Conservation (phyloP, 148 eudicot species). For the Rhododendron kiyosumense region DNA sequence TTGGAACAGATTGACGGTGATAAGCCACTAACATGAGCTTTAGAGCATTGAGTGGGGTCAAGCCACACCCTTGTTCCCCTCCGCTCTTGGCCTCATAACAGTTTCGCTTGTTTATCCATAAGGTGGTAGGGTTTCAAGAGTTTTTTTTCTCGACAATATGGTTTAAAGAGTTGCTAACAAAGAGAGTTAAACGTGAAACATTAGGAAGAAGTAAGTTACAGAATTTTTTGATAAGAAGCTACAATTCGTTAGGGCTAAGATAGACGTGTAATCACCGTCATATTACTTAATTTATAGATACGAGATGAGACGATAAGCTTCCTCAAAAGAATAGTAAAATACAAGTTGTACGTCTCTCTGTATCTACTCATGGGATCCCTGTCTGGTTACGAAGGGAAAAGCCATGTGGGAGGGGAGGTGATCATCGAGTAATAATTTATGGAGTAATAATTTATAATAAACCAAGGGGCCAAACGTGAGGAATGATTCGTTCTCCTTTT, state of each 20-base stretch:
- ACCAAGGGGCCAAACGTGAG: neutral
- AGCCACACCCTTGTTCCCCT: no score
- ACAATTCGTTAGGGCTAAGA: neutral
- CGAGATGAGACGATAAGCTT: neutral
- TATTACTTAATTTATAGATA: no score
- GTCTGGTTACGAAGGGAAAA: neutral
- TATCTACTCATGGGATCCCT: neutral
- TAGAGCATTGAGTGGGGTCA: neutral
- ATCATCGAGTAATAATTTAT: neutral
- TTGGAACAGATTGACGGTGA: no score
- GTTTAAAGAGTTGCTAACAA: no score
- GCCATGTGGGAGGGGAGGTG: conserved; percentile 4
- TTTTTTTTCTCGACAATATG: no score
- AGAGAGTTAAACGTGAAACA: no score
- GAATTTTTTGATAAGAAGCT: neutral
- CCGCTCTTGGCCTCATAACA: no score
- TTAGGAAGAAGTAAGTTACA: neutral
- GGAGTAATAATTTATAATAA: neutral
- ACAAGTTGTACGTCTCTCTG: neutral
- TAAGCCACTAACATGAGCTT: neutral
- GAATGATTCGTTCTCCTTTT: neutral
- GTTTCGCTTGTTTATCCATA: neutral
- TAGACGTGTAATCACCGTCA: neutral
- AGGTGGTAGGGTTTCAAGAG: no score
- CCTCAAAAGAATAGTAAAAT: neutral